Percentiles rank a stretch among this genome's conserved stretches.
Conservation (phyloP, 2,329 filamentous ascomycete genomes). For the Thielaviopsis ethacetica region DNA sequence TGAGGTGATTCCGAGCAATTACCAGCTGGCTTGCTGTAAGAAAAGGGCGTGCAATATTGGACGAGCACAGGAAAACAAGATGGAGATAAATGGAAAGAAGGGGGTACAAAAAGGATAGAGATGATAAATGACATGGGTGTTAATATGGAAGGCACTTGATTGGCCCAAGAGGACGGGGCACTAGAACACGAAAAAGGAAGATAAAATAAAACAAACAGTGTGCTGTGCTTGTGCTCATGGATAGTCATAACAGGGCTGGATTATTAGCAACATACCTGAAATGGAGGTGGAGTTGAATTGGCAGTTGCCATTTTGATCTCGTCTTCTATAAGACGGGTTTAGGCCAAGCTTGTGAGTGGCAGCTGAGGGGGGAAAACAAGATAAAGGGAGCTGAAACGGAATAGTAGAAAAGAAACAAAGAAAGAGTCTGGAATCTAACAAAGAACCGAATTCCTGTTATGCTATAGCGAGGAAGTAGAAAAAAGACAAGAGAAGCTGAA, state of each 20-base stretch:
- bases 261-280: background rate
- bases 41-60: background rate
- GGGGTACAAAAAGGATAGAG: background rate
- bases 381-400: background rate
- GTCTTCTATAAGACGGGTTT: background rate
- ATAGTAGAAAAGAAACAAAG: background rate
- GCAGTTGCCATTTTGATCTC: background rate
- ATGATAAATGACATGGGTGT: background rate
- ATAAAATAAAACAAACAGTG: background rate
- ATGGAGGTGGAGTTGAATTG: background rate
- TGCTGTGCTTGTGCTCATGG: no score
- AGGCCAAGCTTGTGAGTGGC: background rate
- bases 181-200: background rate
- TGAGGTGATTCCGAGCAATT: no score
- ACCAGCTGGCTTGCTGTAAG: background rate
- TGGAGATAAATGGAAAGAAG: background rate
- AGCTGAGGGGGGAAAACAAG: background rate
- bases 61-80: background rate
- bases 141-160: background rate
- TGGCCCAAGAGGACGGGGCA: background rate
- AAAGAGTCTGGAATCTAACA: background rate
- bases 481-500: background rate
- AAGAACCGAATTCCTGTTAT: background rate
- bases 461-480: no score
- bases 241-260: background rate